Evolutionary conservation across 1,284 basidiomycete genomes (phyloP), one percentile per base, ranked within the genome.

Genomic region (Leccinum fuscescens): DNA sequence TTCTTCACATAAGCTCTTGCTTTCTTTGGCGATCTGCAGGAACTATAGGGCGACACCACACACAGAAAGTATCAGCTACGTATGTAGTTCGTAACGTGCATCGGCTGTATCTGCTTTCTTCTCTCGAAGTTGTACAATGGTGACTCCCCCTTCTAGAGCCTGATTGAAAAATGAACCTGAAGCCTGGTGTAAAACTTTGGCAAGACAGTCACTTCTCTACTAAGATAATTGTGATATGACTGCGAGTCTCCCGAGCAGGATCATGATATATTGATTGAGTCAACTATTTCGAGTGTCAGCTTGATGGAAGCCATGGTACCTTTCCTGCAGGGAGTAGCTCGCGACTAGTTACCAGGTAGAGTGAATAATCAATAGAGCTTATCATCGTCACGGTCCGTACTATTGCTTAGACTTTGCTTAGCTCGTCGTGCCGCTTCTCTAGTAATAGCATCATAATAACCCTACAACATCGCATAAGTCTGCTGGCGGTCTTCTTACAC

Each of bases 341-440:
- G 61, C 94, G 80, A 15, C 90, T 90, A 2, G 94, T 96, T 12
- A 97, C 93, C 50, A 97, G 83, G 75, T 95, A 95, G 12, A 95
- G 73, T 1, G 89, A 88, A 74, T 92, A 92, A 73, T 95, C 89
- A 57, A 90, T 52, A 3, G 22, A 20, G 27, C 27, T 58, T 27
- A 27, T 55, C 63, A 48, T 48, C 22, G 46, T 22, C 22, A 22
- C 22, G 22, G 22, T 22, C 22, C 22, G 22, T 22, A 22, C n/a
- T n/a, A 39, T n/a, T 39, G 39, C n/a, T 44, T 44, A 44, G 39
- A 42, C 39, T 8, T n/a, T 15, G 15, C 39, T 42, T 42, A 42
- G 39, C 39, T n/a, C 37, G 31, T 31, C 29, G 29, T 31, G 29
- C 31, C 31, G 31, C 31, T 31, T 31, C 31, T 31, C 31, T 31